Evolutionary conservation across 306 rosid genomes (phyloP), one percentile per base, ranked within the genome.

Genomic region (Dalbergia cochinchinensis): DNA sequence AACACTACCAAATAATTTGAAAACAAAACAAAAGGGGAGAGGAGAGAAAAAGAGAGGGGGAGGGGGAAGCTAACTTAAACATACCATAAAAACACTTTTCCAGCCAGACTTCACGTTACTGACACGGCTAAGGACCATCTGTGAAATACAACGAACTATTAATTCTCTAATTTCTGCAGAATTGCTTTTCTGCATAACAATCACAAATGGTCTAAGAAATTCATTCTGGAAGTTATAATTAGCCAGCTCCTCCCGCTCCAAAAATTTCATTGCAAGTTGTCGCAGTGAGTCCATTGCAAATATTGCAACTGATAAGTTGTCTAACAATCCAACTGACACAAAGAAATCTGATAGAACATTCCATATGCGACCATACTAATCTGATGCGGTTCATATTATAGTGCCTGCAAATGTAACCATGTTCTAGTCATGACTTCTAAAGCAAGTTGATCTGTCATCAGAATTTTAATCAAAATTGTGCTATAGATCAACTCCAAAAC

Each of bases 101-200:
- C 99, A 96, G 81, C 99, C 99, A 72, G 99, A 96, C 85, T 96
- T 96, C 89, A 96, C 99, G 67, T 93, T 90, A 76, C 81, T 87
- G 88, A 96, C 99, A 57, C 99, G 97, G 80, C 96, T 91, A 86
- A 96, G 99, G 85, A 96, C 97, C 99, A 96, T 96, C 85, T 96
- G 99, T 58, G 99, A 96, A 85, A 96, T 92, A 83, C 99, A 96
- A 66, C 99, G 92, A 70, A 93, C 95, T 76, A 93, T 93, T 79
- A 96, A 84, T 85, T 96, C 99, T 89, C 89, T 93, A 73, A 96
- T 96, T 89, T 96, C 99, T 34, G 93, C 86, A 80, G 92, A 88
- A 82, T 83, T 78, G 85, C 99, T 96, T 83, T 96, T 93, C 88
- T 88, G 94, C 97, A 96, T 91, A 65, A 96, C 98, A 78, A 96